Conservation (phyloP, 495 filamentous ascomycete species). For the Aspergillus diversus region DNA sequence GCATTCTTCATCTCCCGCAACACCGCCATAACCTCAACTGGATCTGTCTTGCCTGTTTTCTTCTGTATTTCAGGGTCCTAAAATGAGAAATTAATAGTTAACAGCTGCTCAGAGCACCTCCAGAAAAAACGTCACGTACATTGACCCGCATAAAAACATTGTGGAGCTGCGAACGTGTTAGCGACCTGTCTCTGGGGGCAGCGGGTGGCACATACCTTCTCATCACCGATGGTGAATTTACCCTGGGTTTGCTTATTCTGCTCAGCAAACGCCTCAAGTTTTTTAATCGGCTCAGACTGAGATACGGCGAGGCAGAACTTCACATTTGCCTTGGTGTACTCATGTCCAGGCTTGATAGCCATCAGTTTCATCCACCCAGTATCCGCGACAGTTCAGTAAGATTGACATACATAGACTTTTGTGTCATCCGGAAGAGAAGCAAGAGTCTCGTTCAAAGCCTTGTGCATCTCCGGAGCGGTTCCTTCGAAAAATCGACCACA, state of each 20-base stretch:
- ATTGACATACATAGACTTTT: conserved; percentile 76
- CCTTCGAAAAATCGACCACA: conserved; percentile 99
- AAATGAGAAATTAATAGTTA: conserved; percentile 5
- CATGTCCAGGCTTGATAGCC: conserved; percentile 75
- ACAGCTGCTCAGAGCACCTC: not conserved
- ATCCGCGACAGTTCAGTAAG: not conserved
- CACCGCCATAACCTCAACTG: conserved; percentile 83
- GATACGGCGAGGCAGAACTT: conserved; percentile 79
- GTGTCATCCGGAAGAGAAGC: conserved; percentile 86
- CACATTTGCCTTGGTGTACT: conserved; percentile 94
- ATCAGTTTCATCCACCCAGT: not conserved
- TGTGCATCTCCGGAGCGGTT: conserved; percentile 87
- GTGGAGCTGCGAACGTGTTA: conserved; percentile 65
- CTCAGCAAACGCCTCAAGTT: conserved; percentile 74
- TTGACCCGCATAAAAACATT: conserved; percentile 96
- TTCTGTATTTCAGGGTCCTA: conserved; percentile 86
- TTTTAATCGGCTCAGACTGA: conserved; percentile 74
- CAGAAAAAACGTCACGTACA: conserved; percentile 52
- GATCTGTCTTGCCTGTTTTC: conserved; percentile 78
- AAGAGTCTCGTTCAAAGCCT: conserved; percentile 84
- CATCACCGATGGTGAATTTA: conserved; percentile 95
- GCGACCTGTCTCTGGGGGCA: not conserved
- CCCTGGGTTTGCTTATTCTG: conserved; percentile 87
- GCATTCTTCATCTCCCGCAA: conserved; percentile 82
- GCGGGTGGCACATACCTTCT: conserved; percentile 68